These are phyloP conservation scores for Penicillium sp. DNA, from an alignment of 2,329 filamentous ascomycete species.

Conservation along the genomic window DNA sequence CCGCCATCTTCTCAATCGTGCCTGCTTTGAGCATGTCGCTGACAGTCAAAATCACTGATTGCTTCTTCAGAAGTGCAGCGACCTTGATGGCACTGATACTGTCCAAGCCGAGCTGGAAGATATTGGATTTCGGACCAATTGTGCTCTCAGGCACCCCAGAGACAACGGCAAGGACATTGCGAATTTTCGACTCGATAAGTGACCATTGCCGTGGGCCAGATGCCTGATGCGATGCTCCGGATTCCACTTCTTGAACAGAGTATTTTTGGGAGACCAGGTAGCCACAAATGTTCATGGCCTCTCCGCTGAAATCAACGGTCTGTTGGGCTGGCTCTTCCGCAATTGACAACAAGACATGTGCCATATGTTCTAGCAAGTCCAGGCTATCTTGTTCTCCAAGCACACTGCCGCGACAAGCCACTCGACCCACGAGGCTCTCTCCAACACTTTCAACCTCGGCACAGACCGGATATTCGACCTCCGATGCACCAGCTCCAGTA, in stretches of 20 bases:
- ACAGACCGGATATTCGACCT: constrained; percentile 79
- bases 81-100: constrained; percentile 91
- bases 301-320: constrained; percentile 55
- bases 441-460: constrained; percentile 71
- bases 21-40: constrained; percentile 68
- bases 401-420: constrained; percentile 65
- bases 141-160: constrained; percentile 60
- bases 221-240: not conserved
- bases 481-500: constrained; percentile 58
- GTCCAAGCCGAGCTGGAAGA: constrained; percentile 85
- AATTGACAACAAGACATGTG: constrained; percentile 60
- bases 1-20: constrained; percentile 66
- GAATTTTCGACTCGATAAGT: constrained; percentile 41
- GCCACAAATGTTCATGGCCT: constrained; percentile 64
- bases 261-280: constrained; percentile 37
- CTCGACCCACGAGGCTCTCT: constrained; percentile 65
- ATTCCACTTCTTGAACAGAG: constrained; percentile 2
- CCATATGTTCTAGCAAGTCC: constrained; percentile 59
- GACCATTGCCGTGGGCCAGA: constrained; percentile 27
- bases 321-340: constrained; percentile 50
- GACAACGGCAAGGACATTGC: constrained; percentile 52
- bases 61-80: constrained; percentile 65
- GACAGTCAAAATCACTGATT: constrained; percentile 63
- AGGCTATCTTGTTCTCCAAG: constrained; percentile 50
- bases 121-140: constrained; percentile 62